phyloP scores from a whole-genome alignment of 2,329 filamentous ascomycete genomes.

The Sordariomycetes sp. region DNA sequence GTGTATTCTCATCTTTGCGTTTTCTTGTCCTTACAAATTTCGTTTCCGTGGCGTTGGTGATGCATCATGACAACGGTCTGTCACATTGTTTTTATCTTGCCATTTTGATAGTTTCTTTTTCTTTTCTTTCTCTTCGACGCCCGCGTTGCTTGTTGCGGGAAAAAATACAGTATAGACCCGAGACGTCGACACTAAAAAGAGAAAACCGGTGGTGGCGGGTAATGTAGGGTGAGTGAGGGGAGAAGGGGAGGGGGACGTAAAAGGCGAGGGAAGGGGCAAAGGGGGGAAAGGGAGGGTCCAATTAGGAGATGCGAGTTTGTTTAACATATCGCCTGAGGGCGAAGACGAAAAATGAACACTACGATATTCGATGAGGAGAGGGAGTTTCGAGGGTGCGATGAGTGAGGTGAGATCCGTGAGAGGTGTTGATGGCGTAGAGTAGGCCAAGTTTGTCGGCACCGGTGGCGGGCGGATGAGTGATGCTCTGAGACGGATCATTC shows the following conservation, averaged over 20 bases:
- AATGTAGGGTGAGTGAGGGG: not conserved
- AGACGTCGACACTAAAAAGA: not conserved
- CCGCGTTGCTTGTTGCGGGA: not conserved
- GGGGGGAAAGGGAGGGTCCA: not conserved
- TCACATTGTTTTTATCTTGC: not conserved
- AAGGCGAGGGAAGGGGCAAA: not conserved
- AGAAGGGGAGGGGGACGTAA: not conserved
- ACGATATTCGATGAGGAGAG: not conserved
- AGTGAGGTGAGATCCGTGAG: not conserved
- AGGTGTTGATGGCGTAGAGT: not conserved
- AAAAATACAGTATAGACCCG: conserved; percentile 1
- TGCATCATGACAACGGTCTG: conserved; percentile 1
- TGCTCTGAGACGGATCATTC: not conserved
- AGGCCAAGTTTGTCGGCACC: not conserved
- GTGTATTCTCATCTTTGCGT: not conserved
- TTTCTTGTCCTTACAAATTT: not conserved
- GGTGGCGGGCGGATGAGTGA: not conserved
- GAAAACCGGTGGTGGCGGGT: not conserved
- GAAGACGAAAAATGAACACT: not conserved
- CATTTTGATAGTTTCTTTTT: not conserved
- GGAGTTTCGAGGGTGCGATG: no score
- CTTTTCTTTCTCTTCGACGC: not conserved
- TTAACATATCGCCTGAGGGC: not conserved
- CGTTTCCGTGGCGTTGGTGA: not conserved
- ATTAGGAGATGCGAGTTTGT: not conserved